These are phyloP conservation scores for Delphinella strobiligena DNA, from an alignment of 2,329 filamentous ascomycete species.

Conservation along the genomic window DNA sequence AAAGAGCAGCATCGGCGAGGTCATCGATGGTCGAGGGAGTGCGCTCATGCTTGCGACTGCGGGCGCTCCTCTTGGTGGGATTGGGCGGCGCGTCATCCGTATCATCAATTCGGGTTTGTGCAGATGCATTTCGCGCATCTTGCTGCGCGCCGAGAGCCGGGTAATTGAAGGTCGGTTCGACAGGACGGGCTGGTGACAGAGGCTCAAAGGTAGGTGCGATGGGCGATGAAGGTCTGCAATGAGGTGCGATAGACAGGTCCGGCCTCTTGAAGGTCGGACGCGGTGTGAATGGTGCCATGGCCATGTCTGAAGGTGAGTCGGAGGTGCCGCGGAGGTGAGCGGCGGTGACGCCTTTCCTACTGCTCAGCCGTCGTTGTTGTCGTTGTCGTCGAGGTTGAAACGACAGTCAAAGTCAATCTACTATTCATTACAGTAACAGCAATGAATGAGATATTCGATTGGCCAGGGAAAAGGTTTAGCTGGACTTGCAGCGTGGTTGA, in stretches of 20 bases:
- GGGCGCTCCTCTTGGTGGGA: background rate
- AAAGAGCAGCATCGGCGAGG: slow-evolving; percentile 30
- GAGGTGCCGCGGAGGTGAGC: slow-evolving; percentile 11
- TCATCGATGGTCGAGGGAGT: slow-evolving; percentile 30
- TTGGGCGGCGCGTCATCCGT: background rate
- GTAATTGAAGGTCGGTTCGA: slow-evolving; percentile 24
- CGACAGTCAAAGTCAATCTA: too few species aligned
- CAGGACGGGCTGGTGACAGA: slow-evolving; percentile 18
- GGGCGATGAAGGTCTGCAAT: slow-evolving; percentile 20
- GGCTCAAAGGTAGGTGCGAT: slow-evolving; percentile 21
- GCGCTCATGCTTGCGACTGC: slow-evolving; percentile 15
- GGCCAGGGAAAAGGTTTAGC: too few species aligned
- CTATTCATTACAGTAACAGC: too few species aligned
- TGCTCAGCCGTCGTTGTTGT: background rate
- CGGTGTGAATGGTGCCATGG: slow-evolving; percentile 8
- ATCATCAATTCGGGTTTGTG: background rate
- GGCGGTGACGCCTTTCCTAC: slow-evolving; percentile 1
- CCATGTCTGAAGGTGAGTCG: slow-evolving; percentile 12
- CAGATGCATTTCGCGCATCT: background rate
- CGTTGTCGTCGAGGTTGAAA: background rate
- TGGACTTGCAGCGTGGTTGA: too few species aligned
- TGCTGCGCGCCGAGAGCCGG: slow-evolving; percentile 10
- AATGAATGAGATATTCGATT: too few species aligned
- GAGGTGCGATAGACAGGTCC: background rate
- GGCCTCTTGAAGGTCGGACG: slow-evolving; percentile 19